Base-by-base conservation (phyloP, 441 rosid genomes). In the Erysimum cheiri region DNA sequence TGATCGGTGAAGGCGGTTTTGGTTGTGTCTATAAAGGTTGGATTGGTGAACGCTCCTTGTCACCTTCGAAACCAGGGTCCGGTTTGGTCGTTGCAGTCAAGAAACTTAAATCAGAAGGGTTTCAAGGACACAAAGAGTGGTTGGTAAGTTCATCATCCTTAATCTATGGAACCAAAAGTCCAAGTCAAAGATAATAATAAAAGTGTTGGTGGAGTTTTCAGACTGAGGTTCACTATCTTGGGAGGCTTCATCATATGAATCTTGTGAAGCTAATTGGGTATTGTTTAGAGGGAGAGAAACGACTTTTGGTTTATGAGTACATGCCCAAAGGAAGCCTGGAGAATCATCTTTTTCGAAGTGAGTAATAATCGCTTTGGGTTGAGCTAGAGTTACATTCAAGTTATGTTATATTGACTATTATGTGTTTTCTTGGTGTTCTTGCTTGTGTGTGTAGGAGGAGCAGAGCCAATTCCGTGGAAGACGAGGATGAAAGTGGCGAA, bases 41-140 rank as follows among this genome's bases (percentile, higher is more conserved):
- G 92, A 78, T 87, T n/a, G 82, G 84, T 72, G 88, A 82, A 63
- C 72, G 60, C 47, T 72, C 84, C 0, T 73, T 82, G 17, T 47
- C 83, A 17, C 84, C 92, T 69, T 76, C 89, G 3, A 87, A 66
- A 56, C 87, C 89, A 61, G 88, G 89, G 64, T 81, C 84, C 0
- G 89, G 92, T 60, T 80, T 85, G 78, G 85, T 87, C 32, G 85
- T 87, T 60, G 89, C 92, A 26, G 85, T 85, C 61, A 85, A 87
- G 82, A 82, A 82, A 73, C 89, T 87, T 58, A 87, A 87, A 77
- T 78, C 81, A 57, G 89, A 85, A 70, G 87, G 92, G 70, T 81
- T 80, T 67, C 92, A 87, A 75, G 89, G 92, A 43, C 92, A 85
- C 78, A 85, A 87, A 80, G 92, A 87, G 83, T 87, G 92, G 92